These are phyloP conservation scores for Ramichloridium luteum DNA, from an alignment of 2,329 filamentous ascomycete genomes.

Conservation along the genomic window DNA sequence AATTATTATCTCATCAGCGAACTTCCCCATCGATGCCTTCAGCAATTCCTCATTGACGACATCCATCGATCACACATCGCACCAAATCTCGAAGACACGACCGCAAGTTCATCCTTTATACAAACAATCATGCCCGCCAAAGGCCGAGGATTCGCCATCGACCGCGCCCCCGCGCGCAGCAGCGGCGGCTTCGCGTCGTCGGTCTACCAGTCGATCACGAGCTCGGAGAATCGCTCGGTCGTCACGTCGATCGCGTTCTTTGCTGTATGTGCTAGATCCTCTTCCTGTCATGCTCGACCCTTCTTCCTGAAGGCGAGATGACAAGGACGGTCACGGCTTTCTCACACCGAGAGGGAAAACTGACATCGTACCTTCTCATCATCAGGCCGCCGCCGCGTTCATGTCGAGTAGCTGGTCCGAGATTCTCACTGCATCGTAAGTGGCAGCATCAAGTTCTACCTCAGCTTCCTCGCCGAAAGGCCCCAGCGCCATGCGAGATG, in stretches of 20 bases:
- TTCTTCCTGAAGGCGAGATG: too few relatives aligned
- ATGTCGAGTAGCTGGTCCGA: constrained; percentile 42
- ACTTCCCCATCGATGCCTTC: too few relatives aligned
- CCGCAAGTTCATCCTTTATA: too few relatives aligned
- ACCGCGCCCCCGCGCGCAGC: constrained; percentile 17
- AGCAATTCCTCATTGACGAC: too few relatives aligned
- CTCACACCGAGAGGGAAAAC: constrained; percentile 1
- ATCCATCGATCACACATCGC: too few relatives aligned
- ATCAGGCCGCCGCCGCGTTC: constrained; percentile 39
- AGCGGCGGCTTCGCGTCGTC: constrained; percentile 27
- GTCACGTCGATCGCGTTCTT: constrained; percentile 38
- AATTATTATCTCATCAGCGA: too few relatives aligned
- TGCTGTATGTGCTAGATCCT: constrained; percentile 30
- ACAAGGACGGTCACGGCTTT: too few relatives aligned
- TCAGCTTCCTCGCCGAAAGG: too few relatives aligned
- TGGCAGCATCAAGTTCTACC: too few relatives aligned
- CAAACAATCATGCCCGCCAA: constrained; percentile 18
- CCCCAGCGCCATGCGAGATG: too few relatives aligned
- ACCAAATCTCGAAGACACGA: too few relatives aligned
- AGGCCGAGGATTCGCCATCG: constrained; percentile 17
- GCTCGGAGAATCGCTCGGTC: constrained; percentile 37
- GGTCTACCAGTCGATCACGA: constrained; percentile 31
- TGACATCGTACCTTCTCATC: constrained; percentile 3
- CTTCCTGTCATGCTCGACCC: too few relatives aligned
- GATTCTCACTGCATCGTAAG: constrained; percentile 38